A percentile compares a stretch with the other conserved stretches of the same genome.
Evolutionary conservation across 768 basidiomycete genomes (phyloP).

Genomic region (Boletus barrowsii): DNA sequence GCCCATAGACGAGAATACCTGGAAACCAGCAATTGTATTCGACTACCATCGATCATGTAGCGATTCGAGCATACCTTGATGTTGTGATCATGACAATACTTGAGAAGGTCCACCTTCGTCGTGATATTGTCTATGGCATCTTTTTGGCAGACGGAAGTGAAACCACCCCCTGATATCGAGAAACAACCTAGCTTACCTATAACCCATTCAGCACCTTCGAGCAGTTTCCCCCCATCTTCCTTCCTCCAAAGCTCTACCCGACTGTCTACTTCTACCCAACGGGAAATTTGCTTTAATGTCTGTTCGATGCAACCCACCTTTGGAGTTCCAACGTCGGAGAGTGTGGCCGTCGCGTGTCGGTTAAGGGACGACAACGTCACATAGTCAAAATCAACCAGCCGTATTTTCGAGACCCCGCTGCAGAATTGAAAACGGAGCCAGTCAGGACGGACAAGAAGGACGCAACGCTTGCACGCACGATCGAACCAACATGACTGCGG

Average conservation of each 20-base stretch:
- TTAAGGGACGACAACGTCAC: constrained; percentile 95
- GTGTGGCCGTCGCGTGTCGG: constrained; percentile 84
- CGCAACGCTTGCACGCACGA: constrained; percentile 54
- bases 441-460: not conserved
- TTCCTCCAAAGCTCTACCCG: constrained; percentile 84
- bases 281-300: constrained; percentile 65
- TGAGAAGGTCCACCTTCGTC: constrained; percentile 91
- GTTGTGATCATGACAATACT: constrained; percentile 75
- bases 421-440: not conserved
- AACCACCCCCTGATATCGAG: not conserved
- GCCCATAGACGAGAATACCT: constrained; percentile 98
- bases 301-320: constrained; percentile 81
- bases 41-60: not conserved
- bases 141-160: constrained; percentile 25
- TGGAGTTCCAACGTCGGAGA: constrained; percentile 90
- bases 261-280: constrained; percentile 86
- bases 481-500: constrained; percentile 87
- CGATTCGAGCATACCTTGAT: constrained; percentile 58
- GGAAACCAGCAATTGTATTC: not conserved
- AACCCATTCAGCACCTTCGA: constrained; percentile 92
- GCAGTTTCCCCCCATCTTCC: constrained; percentile 66
- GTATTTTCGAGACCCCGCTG: constrained; percentile 73
- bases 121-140: constrained; percentile 98
- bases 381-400: constrained; percentile 93
- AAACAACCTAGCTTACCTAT: constrained; percentile 53